phyloP scores from a whole-genome alignment of 306 rosid species.

The Pachyrhizus erosus region DNA sequence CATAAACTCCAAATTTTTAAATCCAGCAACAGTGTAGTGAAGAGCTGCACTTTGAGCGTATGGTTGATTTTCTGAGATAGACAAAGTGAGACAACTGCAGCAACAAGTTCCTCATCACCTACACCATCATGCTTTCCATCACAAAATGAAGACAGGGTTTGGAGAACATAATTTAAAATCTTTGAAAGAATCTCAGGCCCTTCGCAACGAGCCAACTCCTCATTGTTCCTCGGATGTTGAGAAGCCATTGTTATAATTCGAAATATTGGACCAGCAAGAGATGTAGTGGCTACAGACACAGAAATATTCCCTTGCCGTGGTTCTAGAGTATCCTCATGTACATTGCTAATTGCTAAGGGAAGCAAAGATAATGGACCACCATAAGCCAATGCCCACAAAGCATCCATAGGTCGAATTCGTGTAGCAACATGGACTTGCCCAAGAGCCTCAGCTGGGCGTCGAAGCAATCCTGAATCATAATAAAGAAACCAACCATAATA shows the following conservation, averaged over 20 bases:
- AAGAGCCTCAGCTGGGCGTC: slow-evolving; percentile 98
- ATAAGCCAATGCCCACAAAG: slow-evolving; percentile 94
- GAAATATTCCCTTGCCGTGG: slow-evolving; percentile 69
- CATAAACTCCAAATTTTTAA: slow-evolving; percentile 96
- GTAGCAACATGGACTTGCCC: slow-evolving; percentile 97
- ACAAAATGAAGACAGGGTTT: slow-evolving; percentile 76
- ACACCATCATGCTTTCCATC: slow-evolving; percentile 73
- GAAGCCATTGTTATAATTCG: slow-evolving; percentile 79
- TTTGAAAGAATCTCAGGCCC: slow-evolving; percentile 98
- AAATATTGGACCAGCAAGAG: slow-evolving; percentile 85
- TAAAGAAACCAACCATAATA: slow-evolving; percentile 30
- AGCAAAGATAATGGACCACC: slow-evolving; percentile 98
- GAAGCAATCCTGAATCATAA: slow-evolving; percentile 70
- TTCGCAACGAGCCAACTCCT: slow-evolving; percentile 76
- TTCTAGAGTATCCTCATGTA: slow-evolving; percentile 76
- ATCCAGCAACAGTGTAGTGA: slow-evolving; percentile 81
- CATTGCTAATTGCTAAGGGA: slow-evolving; percentile 77
- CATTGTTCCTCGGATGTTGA: slow-evolving; percentile 86
- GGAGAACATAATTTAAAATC: slow-evolving; percentile 86
- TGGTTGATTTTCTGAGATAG: slow-evolving; percentile 83
- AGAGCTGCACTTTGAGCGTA: slow-evolving; percentile 87
- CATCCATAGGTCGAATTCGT: slow-evolving; percentile 81
- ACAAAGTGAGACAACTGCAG: slow-evolving; percentile 86
- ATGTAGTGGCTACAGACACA: slow-evolving; percentile 75
- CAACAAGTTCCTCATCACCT: slow-evolving; percentile 93